Evolutionary conservation across 495 filamentous ascomycete species (phyloP).

Genomic region (Tuber indicum): DNA sequence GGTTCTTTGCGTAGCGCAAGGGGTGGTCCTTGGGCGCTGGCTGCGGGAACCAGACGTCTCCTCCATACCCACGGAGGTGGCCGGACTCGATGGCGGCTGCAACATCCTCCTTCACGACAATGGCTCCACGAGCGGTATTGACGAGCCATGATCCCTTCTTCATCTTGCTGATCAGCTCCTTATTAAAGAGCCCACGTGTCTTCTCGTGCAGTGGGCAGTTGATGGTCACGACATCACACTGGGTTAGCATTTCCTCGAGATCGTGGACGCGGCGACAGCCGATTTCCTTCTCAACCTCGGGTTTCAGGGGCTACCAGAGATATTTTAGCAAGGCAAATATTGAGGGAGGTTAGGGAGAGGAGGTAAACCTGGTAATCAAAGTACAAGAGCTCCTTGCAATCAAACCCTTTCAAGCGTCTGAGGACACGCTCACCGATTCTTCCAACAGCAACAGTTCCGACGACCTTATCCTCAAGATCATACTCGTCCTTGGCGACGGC

Average conservation of each 20-base stretch:
- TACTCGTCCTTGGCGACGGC: slow-evolving; percentile 95
- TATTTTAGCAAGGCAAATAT: slow-evolving; percentile 7
- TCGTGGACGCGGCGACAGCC: slow-evolving; percentile 79
- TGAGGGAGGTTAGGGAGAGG: no score
- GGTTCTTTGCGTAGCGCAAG: slow-evolving; percentile 86
- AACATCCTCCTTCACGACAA: slow-evolving; percentile 98
- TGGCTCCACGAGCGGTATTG: slow-evolving; percentile 97
- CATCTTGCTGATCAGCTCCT: slow-evolving; percentile 99
- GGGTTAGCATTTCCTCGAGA: slow-evolving; percentile 89
- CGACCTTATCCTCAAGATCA: slow-evolving; percentile 94
- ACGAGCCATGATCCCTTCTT: slow-evolving; percentile 93
- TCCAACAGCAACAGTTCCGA: slow-evolving; percentile 94
- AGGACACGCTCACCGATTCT: slow-evolving; percentile 98
- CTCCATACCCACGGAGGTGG: slow-evolving; percentile 94
- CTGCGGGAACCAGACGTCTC: slow-evolving; percentile 72
- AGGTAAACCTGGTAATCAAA: slow-evolving; percentile 80
- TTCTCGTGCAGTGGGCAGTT: slow-evolving; percentile 99
- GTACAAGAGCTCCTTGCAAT: slow-evolving; percentile 99
- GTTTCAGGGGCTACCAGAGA: slow-evolving; percentile 53
- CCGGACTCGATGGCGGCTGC: slow-evolving; percentile 86
- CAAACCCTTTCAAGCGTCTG: slow-evolving; percentile 87
- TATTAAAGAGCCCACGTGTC: slow-evolving; percentile 94
- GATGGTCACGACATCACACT: slow-evolving; percentile 98
- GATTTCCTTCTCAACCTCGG: slow-evolving; percentile 92
- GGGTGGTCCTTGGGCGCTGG: slow-evolving; percentile 91